Percentiles rank a stretch among this genome's conserved stretches.
phyloP scores from a whole-genome alignment of 352 stramenopile genomes.

The Phytophthora syringae region DNA sequence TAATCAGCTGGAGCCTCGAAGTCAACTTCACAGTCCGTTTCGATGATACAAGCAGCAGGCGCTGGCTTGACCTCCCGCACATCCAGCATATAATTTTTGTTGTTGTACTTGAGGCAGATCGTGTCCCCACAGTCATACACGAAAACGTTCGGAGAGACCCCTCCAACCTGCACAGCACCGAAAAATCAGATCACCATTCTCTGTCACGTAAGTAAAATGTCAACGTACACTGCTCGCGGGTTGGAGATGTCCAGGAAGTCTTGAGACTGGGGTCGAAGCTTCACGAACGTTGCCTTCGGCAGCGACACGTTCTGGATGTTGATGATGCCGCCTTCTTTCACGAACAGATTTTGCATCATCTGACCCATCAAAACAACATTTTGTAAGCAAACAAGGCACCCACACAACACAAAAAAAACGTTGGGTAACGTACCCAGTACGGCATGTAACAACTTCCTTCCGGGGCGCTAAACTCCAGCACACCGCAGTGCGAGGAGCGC shows the following conservation, averaged over 20 bases:
- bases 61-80: slow-evolving; percentile 97
- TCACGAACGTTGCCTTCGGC: slow-evolving; percentile 98
- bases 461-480: slow-evolving; percentile 98
- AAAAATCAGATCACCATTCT: neutral
- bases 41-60: slow-evolving; percentile 98
- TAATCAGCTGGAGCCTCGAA: slow-evolving; percentile 96
- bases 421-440: slow-evolving; percentile 93
- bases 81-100: slow-evolving; percentile 98
- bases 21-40: slow-evolving; percentile 99
- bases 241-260: slow-evolving; percentile 99
- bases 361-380: slow-evolving; percentile 22
- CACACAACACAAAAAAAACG: neutral
- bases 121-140: slow-evolving; percentile 98
- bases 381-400: neutral
- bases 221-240: slow-evolving; percentile 95
- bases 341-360: slow-evolving; percentile 99
- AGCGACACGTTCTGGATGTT: slow-evolving; percentile 97
- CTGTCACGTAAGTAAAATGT: neutral
- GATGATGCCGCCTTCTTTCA: slow-evolving; percentile 93
- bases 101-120: slow-evolving; percentile 99
- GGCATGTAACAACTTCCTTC: slow-evolving; percentile 99
- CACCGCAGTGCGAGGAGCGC: slow-evolving; percentile 96
- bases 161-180: slow-evolving; percentile 66
- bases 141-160: slow-evolving; percentile 91
- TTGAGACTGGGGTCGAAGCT: slow-evolving; percentile 98